phyloP scores from a whole-genome alignment of 1,284 basidiomycete species.

The Malassezia equina region DNA sequence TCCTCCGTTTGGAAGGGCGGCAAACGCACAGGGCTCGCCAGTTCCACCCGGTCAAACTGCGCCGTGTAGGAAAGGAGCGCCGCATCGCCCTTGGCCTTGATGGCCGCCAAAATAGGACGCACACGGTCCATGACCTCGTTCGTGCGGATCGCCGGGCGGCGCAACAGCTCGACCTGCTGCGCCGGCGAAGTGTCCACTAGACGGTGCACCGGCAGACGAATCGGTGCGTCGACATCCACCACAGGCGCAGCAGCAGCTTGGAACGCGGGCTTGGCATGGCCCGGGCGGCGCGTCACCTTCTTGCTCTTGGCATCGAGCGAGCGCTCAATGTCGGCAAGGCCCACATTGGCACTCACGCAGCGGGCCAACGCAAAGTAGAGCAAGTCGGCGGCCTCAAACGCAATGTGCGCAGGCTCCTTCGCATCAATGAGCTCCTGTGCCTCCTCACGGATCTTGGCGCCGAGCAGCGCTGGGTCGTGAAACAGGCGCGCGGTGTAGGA shows the following conservation, averaged over 20 bases:
- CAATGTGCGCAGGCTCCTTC: conserved; percentile 63
- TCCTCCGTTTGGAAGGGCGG: conserved; percentile 52
- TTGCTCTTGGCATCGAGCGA: conserved; percentile 76
- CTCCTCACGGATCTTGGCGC: conserved; percentile 94
- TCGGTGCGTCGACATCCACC: conserved; percentile 51
- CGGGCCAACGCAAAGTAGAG: conserved; percentile 85
- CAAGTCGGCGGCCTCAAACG: conserved; percentile 91
- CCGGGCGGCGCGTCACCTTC: conserved; percentile 76
- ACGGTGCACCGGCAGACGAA: conserved; percentile 40
- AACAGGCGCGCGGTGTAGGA: conserved; percentile 88
- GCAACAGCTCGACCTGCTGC: conserved; percentile 64
- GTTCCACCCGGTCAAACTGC: conserved; percentile 75
- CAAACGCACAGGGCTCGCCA: conserved; percentile 52
- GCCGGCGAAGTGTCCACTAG: conserved; percentile 50
- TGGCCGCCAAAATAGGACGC: conserved; percentile 82
- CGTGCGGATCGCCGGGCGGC: conserved; percentile 81
- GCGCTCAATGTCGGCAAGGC: conserved; percentile 71
- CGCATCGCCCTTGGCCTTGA: conserved; percentile 71
- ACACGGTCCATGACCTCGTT: conserved; percentile 91
- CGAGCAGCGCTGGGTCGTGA: conserved; percentile 66
- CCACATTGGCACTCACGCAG: conserved; percentile 75
- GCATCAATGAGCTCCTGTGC: conserved; percentile 90
- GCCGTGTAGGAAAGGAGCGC: conserved; percentile 81
- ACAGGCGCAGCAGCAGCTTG: conserved; percentile 44
- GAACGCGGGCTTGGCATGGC: conserved; percentile 88